Evolutionary conservation across 75 land plant genomes (phyloP).

Genomic region (Cryptomeria japonica): DNA sequence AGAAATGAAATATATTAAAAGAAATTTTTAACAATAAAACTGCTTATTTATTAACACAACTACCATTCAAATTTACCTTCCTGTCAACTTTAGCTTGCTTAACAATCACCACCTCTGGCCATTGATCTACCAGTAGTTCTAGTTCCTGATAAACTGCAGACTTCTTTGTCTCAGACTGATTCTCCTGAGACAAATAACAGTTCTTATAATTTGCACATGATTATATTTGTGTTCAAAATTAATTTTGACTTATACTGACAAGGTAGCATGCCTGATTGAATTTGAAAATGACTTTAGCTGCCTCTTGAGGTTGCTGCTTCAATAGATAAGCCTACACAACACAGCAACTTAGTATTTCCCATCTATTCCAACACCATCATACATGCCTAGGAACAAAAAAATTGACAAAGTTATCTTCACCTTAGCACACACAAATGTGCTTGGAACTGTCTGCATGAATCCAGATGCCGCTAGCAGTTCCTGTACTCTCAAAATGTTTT

Average conservation of each 20-base stretch:
- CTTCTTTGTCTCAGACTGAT: slow-evolving; percentile 3
- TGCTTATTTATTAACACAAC: background rate
- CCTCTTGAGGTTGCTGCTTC: slow-evolving; percentile 5
- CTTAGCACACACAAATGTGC: slow-evolving; percentile 62
- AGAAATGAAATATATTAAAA: background rate
- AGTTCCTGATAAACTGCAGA: background rate
- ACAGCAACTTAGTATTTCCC: background rate
- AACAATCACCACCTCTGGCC: background rate
- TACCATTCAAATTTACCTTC: background rate
- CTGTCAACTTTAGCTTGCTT: background rate
- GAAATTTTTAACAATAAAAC: background rate
- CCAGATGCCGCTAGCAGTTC: slow-evolving; percentile 31
- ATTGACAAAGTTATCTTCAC: slow-evolving; percentile 18
- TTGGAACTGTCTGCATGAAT: slow-evolving; percentile 38
- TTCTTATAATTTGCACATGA: background rate
- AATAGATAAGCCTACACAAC: slow-evolving; percentile 2
- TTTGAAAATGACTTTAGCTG: slow-evolving; percentile 3
- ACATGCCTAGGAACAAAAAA: background rate
- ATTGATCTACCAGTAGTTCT: background rate
- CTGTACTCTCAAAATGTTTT: slow-evolving; percentile 47
- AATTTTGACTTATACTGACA: background rate
- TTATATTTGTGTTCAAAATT: background rate
- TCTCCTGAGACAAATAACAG: background rate
- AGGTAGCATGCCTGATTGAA: background rate
- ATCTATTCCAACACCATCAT: background rate